Evolutionary conservation across 2,329 filamentous ascomycete genomes (phyloP).

Genomic region (Colletotrichum sojae): DNA sequence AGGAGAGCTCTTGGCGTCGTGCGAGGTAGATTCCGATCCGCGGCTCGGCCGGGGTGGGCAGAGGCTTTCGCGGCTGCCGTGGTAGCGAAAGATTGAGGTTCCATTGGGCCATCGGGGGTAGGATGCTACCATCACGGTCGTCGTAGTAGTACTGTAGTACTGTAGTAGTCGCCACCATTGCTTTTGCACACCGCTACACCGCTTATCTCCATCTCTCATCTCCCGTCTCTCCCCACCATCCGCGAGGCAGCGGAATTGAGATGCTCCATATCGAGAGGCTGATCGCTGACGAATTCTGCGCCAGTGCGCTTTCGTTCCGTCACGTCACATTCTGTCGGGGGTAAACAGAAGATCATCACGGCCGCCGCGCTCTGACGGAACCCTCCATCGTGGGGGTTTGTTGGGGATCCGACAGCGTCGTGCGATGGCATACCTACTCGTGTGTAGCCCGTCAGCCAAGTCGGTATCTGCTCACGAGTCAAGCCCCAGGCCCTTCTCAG

Average conservation of each 20-base stretch:
- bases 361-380: conserved; percentile 12
- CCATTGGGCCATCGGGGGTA: conserved; percentile 24
- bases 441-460: background rate
- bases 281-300: conserved; percentile 9
- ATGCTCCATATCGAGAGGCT: conserved; percentile 9
- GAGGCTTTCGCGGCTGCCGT: background rate
- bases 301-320: conserved; percentile 8
- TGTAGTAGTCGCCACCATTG: conserved; percentile 1
- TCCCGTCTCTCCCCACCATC: background rate
- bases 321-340: conserved; percentile 20
- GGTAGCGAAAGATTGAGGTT: conserved; percentile 30
- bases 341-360: conserved; percentile 4
- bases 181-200: conserved; percentile 20
- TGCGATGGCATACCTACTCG: conserved; percentile 1
- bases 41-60: conserved; percentile 13
- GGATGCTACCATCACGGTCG: conserved; percentile 23
- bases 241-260: conserved; percentile 14
- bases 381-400: conserved; percentile 22
- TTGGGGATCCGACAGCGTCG: conserved; percentile 3
- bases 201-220: background rate
- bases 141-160: conserved; percentile 1
- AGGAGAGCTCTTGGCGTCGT: conserved; percentile 29
- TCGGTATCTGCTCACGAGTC: conserved; percentile 20
- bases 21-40: conserved; percentile 38
- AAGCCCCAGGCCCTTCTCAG: conserved; percentile 12